These are phyloP conservation scores for Avena atlantica DNA, from an alignment of 176 grass and related monocot species.

Conservation along the genomic window DNA sequence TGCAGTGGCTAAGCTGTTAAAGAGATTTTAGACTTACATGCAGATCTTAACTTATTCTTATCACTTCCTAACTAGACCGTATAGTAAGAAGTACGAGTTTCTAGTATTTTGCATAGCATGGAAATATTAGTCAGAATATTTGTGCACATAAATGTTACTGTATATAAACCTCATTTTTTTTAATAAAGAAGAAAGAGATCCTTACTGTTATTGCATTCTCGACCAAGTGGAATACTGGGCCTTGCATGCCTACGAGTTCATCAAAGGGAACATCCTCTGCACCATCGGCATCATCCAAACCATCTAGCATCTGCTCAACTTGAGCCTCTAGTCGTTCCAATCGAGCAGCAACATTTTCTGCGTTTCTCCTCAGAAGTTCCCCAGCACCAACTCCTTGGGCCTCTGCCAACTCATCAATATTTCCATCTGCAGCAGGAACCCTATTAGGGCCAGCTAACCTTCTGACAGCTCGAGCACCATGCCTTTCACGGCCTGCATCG, in stretches of 20 bases:
- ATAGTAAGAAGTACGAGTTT: slow-evolving; percentile 24
- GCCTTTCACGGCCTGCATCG: slow-evolving; percentile 79
- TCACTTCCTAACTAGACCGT: not conserved
- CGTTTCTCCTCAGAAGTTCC: slow-evolving; percentile 92
- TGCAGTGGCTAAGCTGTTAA: not conserved
- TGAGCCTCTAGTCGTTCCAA: slow-evolving; percentile 97
- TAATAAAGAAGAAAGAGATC: not conserved
- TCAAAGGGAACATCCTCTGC: slow-evolving; percentile 99
- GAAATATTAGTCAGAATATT: slow-evolving; percentile 14
- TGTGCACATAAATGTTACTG: slow-evolving; percentile 10
- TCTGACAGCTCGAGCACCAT: slow-evolving; percentile 95
- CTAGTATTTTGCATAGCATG: not conserved
- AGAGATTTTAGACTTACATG: not conserved
- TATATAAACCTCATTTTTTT: not conserved
- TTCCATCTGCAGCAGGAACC: slow-evolving; percentile 66
- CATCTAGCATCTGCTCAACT: slow-evolving; percentile 99
- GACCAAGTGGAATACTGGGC: slow-evolving; percentile 98
- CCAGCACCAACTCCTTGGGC: slow-evolving; percentile 85
- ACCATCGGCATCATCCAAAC: slow-evolving; percentile 96
- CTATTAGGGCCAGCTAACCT: slow-evolving; percentile 81
- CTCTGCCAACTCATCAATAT: slow-evolving; percentile 70
- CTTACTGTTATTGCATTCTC: slow-evolving; percentile 99
- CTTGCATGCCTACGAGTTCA: slow-evolving; percentile 98
- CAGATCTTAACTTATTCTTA: not conserved
- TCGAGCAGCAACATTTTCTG: slow-evolving; percentile 96